Evolutionary conservation across 208 protist genomes (phyloP).

Genomic region (Angomonas deanei): DNA sequence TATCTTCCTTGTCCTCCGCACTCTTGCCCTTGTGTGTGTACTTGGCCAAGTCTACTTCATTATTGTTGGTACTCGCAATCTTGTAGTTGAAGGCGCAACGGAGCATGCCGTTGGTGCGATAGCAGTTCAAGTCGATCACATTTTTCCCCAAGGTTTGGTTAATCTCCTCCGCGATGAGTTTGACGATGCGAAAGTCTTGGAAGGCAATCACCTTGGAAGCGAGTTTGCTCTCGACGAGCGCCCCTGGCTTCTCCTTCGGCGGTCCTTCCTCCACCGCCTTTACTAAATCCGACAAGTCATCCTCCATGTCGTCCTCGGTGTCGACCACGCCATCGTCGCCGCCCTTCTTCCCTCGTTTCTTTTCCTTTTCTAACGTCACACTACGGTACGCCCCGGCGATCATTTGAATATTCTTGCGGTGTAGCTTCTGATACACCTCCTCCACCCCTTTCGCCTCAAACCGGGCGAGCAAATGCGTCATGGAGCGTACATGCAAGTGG

Average conservation of each 20-base stretch:
- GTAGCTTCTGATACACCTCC: neutral
- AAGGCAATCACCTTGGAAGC: conserved; percentile 58
- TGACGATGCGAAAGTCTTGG: conserved; percentile 72
- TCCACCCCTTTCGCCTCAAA: neutral
- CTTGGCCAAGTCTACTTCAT: neutral
- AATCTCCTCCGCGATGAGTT: conserved; percentile 71
- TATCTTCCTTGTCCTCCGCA: neutral
- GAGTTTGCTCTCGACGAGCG: neutral
- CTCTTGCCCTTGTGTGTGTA: neutral
- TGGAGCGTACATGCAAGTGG: conserved; percentile 67
- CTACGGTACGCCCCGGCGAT: neutral
- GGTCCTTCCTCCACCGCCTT: neutral
- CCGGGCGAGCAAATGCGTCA: conserved; percentile 24
- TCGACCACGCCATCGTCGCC: conserved; percentile 31
- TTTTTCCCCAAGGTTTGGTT: conserved; percentile 60
- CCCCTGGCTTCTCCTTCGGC: neutral
- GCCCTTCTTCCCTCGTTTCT: neutral
- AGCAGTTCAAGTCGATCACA: conserved; percentile 66
- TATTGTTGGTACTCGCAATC: conserved; percentile 5
- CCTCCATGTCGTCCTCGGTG: conserved; percentile 36
- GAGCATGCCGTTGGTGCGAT: conserved; percentile 70
- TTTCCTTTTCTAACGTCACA: neutral
- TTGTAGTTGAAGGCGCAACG: conserved; percentile 75
- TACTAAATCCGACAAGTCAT: neutral
- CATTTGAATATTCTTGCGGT: neutral